phyloP scores from a whole-genome alignment of 345 rosid species.

The Xanthoceras sorbifolium region DNA sequence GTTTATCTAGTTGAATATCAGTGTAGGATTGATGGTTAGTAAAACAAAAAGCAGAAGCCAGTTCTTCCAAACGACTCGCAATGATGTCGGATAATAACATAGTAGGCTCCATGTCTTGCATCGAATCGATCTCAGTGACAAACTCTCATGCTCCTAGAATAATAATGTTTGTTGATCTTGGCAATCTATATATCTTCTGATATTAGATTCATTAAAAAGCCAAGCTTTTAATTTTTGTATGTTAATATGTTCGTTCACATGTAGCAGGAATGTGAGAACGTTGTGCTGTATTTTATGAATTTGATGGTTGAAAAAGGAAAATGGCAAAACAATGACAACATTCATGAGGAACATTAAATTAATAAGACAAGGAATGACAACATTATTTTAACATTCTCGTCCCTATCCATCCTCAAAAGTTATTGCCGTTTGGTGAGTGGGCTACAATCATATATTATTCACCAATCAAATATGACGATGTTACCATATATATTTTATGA shows the following conservation, averaged over 20 bases:
- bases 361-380: background rate
- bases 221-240: background rate
- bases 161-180: background rate
- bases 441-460: too few species aligned
- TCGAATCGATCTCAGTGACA: too few species aligned
- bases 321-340: background rate
- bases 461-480: too few species aligned
- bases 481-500: too few species aligned
- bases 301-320: background rate
- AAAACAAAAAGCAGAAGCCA: background rate
- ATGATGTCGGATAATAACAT: too few species aligned
- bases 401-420: too few species aligned
- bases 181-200: too few species aligned
- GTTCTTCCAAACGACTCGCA: background rate
- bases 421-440: too few species aligned
- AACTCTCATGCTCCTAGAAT: too few species aligned
- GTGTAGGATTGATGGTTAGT: background rate
- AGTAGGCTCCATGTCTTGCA: background rate
- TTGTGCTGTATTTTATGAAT: too few species aligned
- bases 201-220: background rate
- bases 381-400: background rate
- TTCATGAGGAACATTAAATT: too few species aligned
- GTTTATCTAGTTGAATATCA: too few species aligned
- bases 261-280: background rate
- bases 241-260: background rate